phyloP scores from a whole-genome alignment of 306 rosid genomes.

The Cucurbita pepo region DNA sequence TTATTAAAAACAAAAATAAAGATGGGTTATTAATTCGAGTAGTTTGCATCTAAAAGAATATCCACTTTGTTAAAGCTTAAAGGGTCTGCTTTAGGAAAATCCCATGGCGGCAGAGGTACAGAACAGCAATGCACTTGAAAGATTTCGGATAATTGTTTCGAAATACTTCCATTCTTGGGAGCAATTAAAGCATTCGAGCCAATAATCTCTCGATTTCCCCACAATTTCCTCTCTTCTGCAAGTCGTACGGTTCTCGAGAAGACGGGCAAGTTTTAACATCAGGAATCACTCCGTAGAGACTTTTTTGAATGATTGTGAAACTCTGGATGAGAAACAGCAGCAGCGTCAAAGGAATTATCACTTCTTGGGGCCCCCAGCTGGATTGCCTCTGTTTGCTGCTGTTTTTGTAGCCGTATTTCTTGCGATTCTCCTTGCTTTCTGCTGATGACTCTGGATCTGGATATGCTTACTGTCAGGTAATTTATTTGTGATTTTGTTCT shows the following conservation, averaged over 20 bases:
- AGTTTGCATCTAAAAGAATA: not conserved
- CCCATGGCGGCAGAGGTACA: not conserved
- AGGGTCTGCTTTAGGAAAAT: not conserved
- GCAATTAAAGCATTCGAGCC: not conserved
- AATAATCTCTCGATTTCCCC: not conserved
- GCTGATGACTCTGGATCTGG: constrained; percentile 6
- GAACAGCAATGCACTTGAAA: not conserved
- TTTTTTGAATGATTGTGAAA: constrained; percentile 4
- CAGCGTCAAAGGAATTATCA: not conserved
- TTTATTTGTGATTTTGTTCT: not conserved
- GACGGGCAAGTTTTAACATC: not conserved
- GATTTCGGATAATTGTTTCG: not conserved
- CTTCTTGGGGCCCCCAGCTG: constrained; percentile 1
- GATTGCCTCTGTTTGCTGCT: constrained; percentile 1
- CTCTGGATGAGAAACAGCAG: constrained; percentile 2
- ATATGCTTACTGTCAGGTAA: not conserved
- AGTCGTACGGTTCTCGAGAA: not conserved
- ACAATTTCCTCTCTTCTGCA: not conserved
- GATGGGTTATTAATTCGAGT: too few species aligned
- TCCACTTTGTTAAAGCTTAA: not conserved
- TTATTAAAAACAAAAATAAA: too few species aligned
- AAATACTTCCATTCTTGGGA: not conserved
- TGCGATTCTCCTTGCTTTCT: not conserved
- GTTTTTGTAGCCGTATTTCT: not conserved
- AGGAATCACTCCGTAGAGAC: not conserved